Evolutionary conservation across 176 grass and related monocot species (phyloP), one percentile per base, ranked within the genome.

Genomic region (Phyllostachys edulis): DNA sequence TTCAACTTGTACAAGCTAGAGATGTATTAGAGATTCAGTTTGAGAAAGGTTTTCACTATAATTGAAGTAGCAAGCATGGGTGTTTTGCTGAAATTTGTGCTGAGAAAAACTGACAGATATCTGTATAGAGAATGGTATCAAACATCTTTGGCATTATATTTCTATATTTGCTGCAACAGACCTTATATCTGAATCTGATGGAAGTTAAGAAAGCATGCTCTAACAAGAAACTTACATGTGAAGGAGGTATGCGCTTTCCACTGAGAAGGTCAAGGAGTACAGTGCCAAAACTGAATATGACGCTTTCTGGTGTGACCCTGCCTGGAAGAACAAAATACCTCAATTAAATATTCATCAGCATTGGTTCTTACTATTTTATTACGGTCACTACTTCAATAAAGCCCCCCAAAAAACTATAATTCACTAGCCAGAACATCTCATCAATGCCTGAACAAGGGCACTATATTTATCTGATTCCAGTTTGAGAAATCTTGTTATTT

Each of bases 241-340:
- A 89, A 71, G 97, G 97, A 71, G 97, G 97, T 83, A 99, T 92
- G 46, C 88, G 91, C 59, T 99, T 99, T 86, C 97, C 97, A 84
- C 97, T 99, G 21, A 99, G 84, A 78, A 99, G 87, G 50, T 99
- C 97, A 2, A 99, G 81, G 17, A 99, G 90, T 69, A 99, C 88
- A 71, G 97, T 96, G 12, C 97, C 97, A 59, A 96, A 99, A 83
- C 97, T 99, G 84, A 96, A 99, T 84, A 99, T 92, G 64, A 96
- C 93, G 21, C 97, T 99, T 88, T 99, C 93, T 66, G 74, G 88
- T 67, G 93, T 99, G 40, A 99, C 91, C 84, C 97, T 94, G n/a
- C 97, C 97, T 99, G 81, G 36, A 82, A 83, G 65, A 84, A 89
- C 29, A 70, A 82, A 76, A 55, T 21, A 45, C 34, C 20, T 78